Percentiles rank a stretch among this genome's conserved stretches.
Evolutionary conservation across 2,329 filamentous ascomycete species (phyloP).

Genomic region (Phialophora expanda): DNA sequence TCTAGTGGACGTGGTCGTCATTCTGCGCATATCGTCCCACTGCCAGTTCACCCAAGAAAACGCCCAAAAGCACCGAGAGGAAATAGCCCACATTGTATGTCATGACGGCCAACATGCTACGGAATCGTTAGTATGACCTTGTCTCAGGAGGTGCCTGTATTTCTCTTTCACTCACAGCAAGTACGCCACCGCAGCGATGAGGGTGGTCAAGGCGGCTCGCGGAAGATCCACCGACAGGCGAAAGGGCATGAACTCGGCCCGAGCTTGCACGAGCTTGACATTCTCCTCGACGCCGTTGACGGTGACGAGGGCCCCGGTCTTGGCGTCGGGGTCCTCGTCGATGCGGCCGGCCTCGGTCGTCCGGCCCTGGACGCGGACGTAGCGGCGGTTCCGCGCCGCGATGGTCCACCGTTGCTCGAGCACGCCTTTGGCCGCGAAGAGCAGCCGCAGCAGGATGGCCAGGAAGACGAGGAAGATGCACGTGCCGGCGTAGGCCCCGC

Average conservation of each 20-base stretch:
- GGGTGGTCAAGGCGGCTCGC: slow-evolving; percentile 71
- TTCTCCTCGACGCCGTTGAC: slow-evolving; percentile 81
- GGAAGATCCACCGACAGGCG: slow-evolving; percentile 79
- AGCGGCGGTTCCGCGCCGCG: slow-evolving; percentile 73
- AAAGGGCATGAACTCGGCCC: slow-evolving; percentile 68
- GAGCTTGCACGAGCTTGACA: slow-evolving; percentile 71
- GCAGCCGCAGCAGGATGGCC: slow-evolving; percentile 68
- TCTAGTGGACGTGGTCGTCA: slow-evolving; percentile 54
- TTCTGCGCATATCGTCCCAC: slow-evolving; percentile 70
- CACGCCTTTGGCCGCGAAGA: slow-evolving; percentile 71
- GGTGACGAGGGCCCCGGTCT: slow-evolving; percentile 68
- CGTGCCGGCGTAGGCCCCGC: slow-evolving; percentile 80
- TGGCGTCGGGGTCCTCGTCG: slow-evolving; percentile 64
- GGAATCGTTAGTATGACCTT: slow-evolving; percentile 12
- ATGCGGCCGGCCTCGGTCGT: slow-evolving; percentile 64
- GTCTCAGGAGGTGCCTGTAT: too few species aligned
- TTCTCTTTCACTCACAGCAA: slow-evolving; percentile 70
- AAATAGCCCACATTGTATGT: slow-evolving; percentile 87
- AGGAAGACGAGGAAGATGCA: slow-evolving; percentile 89
- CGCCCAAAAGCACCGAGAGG: slow-evolving; percentile 74
- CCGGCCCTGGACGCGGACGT: slow-evolving; percentile 73
- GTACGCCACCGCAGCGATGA: slow-evolving; percentile 79
- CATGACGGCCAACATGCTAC: slow-evolving; percentile 90
- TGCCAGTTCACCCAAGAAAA: slow-evolving; percentile 83
- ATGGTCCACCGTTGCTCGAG: slow-evolving; percentile 71